Evolutionary conservation across 2,329 filamentous ascomycete genomes (phyloP).

Genomic region (Clarireedia monteithiana): DNA sequence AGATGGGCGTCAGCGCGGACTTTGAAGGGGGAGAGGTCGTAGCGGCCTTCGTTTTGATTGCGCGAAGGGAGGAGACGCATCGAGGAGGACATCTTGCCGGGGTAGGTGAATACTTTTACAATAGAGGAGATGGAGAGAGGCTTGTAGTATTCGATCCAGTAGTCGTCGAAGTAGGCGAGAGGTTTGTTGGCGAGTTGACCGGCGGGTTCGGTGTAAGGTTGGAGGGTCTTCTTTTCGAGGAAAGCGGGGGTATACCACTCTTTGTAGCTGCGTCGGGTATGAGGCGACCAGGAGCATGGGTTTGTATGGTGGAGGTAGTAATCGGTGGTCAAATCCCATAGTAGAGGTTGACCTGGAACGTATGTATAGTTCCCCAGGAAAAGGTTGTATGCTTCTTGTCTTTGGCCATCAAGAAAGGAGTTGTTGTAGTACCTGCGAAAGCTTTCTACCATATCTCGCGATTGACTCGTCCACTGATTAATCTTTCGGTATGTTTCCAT

Average conservation of each 20-base stretch:
- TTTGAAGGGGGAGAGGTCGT: conserved; percentile 83
- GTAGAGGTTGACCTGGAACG: conserved; percentile 77
- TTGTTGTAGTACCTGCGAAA: conserved; percentile 99
- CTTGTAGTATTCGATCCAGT: conserved; percentile 96
- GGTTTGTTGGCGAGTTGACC: conserved; percentile 19
- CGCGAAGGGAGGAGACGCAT: conserved; percentile 75
- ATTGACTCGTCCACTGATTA: conserved; percentile 97
- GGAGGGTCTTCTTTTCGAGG: conserved; percentile 49
- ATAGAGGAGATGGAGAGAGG: conserved; percentile 83
- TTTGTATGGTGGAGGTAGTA: conserved; percentile 92
- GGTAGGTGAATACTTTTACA: conserved; percentile 80
- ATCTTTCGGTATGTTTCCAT: conserved; percentile 99
- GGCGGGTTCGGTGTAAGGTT: conserved; percentile 16
- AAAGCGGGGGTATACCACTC: conserved; percentile 76
- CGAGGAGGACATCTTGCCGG: conserved; percentile 73
- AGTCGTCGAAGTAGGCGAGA: conserved; percentile 68
- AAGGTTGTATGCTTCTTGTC: conserved; percentile 95
- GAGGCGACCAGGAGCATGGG: conserved; percentile 64
- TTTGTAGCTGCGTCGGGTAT: conserved; percentile 65
- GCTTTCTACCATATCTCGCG: conserved; percentile 96
- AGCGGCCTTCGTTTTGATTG: conserved; percentile 58
- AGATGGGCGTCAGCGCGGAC: conserved; percentile 59
- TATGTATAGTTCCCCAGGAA: conserved; percentile 97
- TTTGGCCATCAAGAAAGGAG: conserved; percentile 93
- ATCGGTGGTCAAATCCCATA: conserved; percentile 92